These are phyloP conservation scores for Lasiodiplodia sp. DNA, from an alignment of 2,329 filamentous ascomycete species.

Conservation along the genomic window DNA sequence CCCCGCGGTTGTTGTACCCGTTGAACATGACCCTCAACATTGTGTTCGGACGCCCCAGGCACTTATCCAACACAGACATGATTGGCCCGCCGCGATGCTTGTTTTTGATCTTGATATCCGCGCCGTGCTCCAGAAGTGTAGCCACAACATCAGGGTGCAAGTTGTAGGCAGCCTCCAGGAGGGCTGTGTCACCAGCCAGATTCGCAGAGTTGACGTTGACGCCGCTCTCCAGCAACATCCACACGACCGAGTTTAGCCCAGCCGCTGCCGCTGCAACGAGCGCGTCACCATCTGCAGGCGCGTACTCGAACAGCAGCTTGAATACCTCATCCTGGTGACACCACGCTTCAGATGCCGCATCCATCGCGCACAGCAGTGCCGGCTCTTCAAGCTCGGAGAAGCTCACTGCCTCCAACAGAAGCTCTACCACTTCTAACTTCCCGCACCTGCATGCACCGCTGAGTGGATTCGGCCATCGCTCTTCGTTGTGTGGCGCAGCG, in stretches of 20 bases:
- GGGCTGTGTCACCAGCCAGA: neutral
- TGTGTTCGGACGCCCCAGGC: no score
- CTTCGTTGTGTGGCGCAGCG: neutral
- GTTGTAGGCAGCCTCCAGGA: no score
- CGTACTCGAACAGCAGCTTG: neutral
- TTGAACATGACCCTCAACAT: no score
- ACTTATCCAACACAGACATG: no score
- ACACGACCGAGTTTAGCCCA: neutral
- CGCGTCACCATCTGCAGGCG: neutral
- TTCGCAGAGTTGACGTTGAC: neutral
- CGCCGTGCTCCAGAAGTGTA: neutral
- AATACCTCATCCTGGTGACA: neutral
- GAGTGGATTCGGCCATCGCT: neutral
- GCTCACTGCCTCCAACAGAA: neutral
- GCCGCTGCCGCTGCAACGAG: neutral
- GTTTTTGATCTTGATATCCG: neutral
- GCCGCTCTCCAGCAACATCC: constrained; percentile 1
- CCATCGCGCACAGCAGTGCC: neutral
- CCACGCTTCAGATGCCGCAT: neutral
- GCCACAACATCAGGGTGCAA: no score
- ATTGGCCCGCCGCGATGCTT: no score
- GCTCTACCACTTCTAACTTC: neutral
- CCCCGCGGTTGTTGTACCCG: no score
- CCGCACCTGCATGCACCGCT: neutral
- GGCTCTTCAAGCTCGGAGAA: neutral